Conservation (phyloP, 257 asterid species). For the Nicotiana attenuata region DNA sequence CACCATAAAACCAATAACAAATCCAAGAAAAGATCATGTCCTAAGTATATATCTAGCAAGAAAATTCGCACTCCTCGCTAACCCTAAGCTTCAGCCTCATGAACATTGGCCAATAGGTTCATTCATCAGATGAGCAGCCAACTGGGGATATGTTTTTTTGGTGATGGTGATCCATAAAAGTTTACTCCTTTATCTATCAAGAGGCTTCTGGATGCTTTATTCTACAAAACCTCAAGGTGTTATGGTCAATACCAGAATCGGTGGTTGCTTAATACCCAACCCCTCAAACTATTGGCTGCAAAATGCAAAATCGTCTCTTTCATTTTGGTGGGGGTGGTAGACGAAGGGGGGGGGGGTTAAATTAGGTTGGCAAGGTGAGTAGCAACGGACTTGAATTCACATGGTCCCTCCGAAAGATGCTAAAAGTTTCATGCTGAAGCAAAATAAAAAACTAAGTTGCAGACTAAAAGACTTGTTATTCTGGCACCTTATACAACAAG, state of each 20-base stretch:
- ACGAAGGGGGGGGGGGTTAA: not conserved
- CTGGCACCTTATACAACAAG: not conserved
- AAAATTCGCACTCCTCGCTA: not conserved
- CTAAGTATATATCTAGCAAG: not conserved
- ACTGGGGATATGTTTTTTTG: too few species aligned
- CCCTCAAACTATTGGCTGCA: not conserved
- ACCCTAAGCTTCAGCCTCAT: not conserved
- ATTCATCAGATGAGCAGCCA: too few species aligned
- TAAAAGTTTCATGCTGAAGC: not conserved
- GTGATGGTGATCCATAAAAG: too few species aligned
- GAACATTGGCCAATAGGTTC: too few species aligned
- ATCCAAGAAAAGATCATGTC: not conserved
- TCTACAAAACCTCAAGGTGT: not conserved
- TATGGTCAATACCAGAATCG: not conserved
- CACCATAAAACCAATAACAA: not conserved
- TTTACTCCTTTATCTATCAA: too few species aligned
- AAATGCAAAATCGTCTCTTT: not conserved
- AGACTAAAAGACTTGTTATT: not conserved
- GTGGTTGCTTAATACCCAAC: not conserved
- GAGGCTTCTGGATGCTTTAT: too few species aligned
- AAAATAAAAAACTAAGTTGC: not conserved
- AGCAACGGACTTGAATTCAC: not conserved
- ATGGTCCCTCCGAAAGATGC: not conserved
- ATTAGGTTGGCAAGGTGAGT: not conserved
- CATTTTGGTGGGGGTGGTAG: not conserved